Evolutionary conservation across 2,329 filamentous ascomycete genomes (phyloP).

Genomic region (Penicillium griseofulvum): DNA sequence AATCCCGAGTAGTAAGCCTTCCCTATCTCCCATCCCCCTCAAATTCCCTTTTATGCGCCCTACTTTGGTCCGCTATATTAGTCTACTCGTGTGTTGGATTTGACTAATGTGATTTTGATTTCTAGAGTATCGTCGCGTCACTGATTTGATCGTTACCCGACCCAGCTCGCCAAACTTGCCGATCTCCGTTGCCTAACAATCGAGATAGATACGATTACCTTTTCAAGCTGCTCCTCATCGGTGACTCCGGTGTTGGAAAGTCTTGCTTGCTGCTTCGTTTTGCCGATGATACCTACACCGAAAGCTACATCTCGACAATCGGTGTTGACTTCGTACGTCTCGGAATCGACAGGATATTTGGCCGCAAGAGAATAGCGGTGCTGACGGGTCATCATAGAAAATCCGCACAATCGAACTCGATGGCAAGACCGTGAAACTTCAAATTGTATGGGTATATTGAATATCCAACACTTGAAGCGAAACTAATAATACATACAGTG

Average conservation of each 20-base stretch:
- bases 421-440: constrained; percentile 98
- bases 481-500: constrained; percentile 60
- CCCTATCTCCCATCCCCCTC: constrained; percentile 4
- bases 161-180: constrained; percentile 7
- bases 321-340: constrained; percentile 93
- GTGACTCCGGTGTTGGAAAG: constrained; percentile 99
- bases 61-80: not conserved
- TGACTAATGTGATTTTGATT: constrained; percentile 12
- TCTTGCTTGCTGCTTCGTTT: constrained; percentile 97
- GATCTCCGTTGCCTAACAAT: constrained; percentile 27
- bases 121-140: constrained; percentile 24
- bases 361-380: constrained; percentile 7
- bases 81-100: not conserved
- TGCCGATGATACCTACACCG: constrained; percentile 98
- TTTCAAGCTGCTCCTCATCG: constrained; percentile 99
- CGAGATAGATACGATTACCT: constrained; percentile 94
- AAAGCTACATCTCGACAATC: constrained; percentile 99
- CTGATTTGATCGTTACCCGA: not conserved
- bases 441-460: constrained; percentile 67
- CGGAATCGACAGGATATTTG: constrained; percentile 6
- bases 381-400: constrained; percentile 63
- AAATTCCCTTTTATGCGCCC: constrained; percentile 5
- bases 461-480: not conserved
- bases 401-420: constrained; percentile 99
- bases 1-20: constrained; percentile 50